A percentile compares a stretch with the other conserved stretches of the same genome.
phyloP scores from a whole-genome alignment of 2,329 filamentous ascomycete genomes.

The Ophiostoma perfectum region DNA sequence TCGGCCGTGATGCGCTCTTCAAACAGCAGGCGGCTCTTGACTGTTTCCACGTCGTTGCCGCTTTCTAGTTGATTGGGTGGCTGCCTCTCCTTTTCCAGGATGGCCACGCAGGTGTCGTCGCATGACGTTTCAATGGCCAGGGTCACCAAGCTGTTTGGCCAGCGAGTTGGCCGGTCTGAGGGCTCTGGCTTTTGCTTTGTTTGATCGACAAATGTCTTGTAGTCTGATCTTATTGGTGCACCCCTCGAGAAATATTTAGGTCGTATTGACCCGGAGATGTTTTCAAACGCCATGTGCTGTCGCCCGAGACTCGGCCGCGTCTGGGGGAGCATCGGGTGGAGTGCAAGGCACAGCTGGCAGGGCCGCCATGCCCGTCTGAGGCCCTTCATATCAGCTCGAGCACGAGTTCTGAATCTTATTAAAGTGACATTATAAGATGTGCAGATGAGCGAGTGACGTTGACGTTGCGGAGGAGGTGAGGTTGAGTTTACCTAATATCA shows the following conservation, averaged over 20 bases:
- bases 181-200: too few species aligned
- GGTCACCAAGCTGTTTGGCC: constrained; percentile 33
- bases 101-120: constrained; percentile 86
- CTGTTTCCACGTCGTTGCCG: background rate
- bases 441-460: background rate
- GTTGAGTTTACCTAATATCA: background rate
- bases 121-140: constrained; percentile 81
- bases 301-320: background rate
- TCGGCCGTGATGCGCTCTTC: constrained; percentile 78
- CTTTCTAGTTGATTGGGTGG: too few species aligned
- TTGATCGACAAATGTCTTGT: background rate
- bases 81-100: constrained; percentile 57
- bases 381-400: too few species aligned
- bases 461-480: background rate
- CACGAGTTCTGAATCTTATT: too few species aligned
- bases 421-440: background rate
- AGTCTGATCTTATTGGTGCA: background rate
- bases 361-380: too few species aligned
- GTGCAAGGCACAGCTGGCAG: background rate
- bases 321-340: background rate
- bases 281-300: background rate
- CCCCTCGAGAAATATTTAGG: background rate
- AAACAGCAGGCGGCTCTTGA: constrained; percentile 60
- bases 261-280: background rate
- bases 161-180: background rate